Evolutionary conservation across 2,329 filamentous ascomycete species (phyloP), one percentile per base, ranked within the genome.

Genomic region (Ustulina deusta): DNA sequence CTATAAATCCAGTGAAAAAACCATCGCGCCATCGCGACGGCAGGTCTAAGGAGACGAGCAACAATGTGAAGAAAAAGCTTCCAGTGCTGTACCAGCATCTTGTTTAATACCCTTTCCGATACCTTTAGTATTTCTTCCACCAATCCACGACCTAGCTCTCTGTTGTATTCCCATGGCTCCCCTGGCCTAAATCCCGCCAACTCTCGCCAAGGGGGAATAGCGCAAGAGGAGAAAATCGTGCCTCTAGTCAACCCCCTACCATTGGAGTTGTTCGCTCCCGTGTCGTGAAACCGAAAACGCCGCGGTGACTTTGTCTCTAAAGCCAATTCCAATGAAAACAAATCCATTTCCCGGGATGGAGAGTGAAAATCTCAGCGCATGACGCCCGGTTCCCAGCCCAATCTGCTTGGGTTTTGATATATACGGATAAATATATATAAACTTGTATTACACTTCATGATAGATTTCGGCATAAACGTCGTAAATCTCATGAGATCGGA

Each of bases 391-490:
- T 40, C 42, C 62, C 66, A 48, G 61, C 54, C 60, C 58, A 59
- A 36, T 27, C 62, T 58, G 59, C 46, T 57, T 57, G 54, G 54
- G 52, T 56, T 63, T 36, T 60, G 58, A 42, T 72, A 71, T 72
- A 67, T 67, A 71, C 38, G 55, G 49, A 42, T 72, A 71, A 70
- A 65, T 68, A 70, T 49, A 56, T 65, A 65, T 42, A 56, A 58
- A 46, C 60, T 59, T 68, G 51, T 69, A 55, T 73, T 75, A 76
- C 71, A 74, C 40, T 52, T 65, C 61, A 71, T 74, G 61, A 68
- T 68, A 46, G 38, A 44, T 68, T 68, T 63, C 54, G 58, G 68
- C 36, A 63, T 75, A 32, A 58, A 68, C 32, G 57, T 74, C 75
- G 69, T 76, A 69, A 72, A 71, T 65, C 48, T 75, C 73, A 60